Evolutionary conservation across 768 basidiomycete species (phyloP).

Genomic region (Tulasnella sp.): DNA sequence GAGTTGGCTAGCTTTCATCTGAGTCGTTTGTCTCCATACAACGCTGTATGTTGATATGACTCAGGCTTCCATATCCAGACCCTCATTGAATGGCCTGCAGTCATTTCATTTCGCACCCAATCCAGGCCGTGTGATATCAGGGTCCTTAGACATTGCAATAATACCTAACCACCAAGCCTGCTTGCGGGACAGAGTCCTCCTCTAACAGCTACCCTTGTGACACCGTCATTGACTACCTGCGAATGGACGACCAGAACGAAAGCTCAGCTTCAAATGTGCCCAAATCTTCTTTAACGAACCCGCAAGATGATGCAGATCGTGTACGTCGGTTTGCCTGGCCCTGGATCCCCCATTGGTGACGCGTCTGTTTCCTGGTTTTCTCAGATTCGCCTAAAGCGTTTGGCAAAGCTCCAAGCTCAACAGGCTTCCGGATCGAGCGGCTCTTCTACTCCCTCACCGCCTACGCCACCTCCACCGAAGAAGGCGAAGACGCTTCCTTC

Average conservation of each 20-base stretch:
- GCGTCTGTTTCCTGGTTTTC: background rate
- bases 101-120: no score
- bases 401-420: conserved; percentile 64
- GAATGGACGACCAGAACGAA: background rate
- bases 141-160: no score
- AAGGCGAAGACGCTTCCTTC: conserved; percentile 24
- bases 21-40: no score
- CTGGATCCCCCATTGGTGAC: background rate
- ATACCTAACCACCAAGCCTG: no score
- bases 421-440: conserved; percentile 28
- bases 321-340: background rate
- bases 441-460: conserved; percentile 31
- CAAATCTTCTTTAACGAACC: conserved; percentile 11
- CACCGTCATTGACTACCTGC: background rate
- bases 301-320: conserved; percentile 17
- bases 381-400: conserved; percentile 87
- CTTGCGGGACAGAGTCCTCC: no score
- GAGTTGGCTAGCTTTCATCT: no score
- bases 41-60: no score
- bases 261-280: conserved; percentile 1
- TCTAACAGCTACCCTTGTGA: background rate
- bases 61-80: no score
- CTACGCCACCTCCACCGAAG: conserved; percentile 25
- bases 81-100: no score
- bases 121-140: no score